Base-by-base conservation (phyloP, 2,329 filamentous ascomycete genomes). In the Trichoderma semiorbis region DNA sequence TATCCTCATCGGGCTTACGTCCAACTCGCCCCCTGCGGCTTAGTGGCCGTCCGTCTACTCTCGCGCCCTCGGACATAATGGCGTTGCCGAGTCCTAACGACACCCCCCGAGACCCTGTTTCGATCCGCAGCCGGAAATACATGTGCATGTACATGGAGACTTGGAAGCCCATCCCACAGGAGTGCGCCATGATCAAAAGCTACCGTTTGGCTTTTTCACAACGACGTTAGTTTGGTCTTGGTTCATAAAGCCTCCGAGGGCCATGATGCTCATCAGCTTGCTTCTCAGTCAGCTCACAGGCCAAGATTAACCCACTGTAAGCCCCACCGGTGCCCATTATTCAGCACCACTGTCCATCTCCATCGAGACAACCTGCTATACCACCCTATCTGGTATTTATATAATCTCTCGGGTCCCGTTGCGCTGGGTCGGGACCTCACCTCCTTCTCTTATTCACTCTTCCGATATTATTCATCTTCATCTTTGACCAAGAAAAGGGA, bases 41-140 rank as follows among this genome's bases (percentile, higher is more conserved):
- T 62, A 28, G 58, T 32, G 47, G 47, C 61, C 18, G 61, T 36
- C 36, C 30, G 43, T 21, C 43, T 53, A n/a, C 36, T 69, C 36
- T 69, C 66, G 66, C 69, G 69, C n/a, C 69, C 80, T 83, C 81
- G 81, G 81, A 83, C 80, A 83, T 82, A 83, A 81, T 79, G 75
- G 81, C 76, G 76, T 77, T 75, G 78, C 80, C 80, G 80, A 81
- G 28, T 18, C 64, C 71, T 75, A 74, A 72, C 16, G 65, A 70
- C 53, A 74, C 28, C 74, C 71, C 71, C 69, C 36, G 28, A 58
- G 58, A 36, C 73, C 70, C 32, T 62, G 18, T 36, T 36, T 63
- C 32, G 50, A 68, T 68, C 67, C 67, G 67, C 58, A 70, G 61
- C 39, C 67, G 67, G 67, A 70, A 63, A 70, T 63, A 60, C 26